These are phyloP conservation scores for Calonectria montana DNA, from an alignment of 2,329 filamentous ascomycete genomes.

Conservation along the genomic window DNA sequence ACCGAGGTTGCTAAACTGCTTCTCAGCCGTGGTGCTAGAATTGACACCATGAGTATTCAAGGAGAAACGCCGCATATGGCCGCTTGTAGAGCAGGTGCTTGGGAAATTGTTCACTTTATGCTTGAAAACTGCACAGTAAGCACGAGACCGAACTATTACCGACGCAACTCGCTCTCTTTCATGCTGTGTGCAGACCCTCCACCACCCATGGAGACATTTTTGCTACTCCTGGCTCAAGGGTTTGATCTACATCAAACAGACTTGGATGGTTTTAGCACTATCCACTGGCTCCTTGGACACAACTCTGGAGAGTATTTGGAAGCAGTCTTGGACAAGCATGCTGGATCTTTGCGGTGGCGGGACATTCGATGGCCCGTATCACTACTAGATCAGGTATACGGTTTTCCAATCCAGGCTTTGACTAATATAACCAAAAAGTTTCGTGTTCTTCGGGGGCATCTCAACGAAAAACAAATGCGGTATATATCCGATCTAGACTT, in stretches of 20 bases:
- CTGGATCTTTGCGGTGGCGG: not conserved
- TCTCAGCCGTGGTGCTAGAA: not conserved
- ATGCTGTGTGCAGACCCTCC: not conserved
- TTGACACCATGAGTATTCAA: not conserved
- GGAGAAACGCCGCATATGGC: not conserved
- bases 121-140: not conserved
- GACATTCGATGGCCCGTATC: not conserved
- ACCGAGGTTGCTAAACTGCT: not conserved
- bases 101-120: not conserved
- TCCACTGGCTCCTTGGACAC: not conserved
- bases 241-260: not conserved
- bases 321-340: not conserved
- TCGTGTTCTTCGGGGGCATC: not conserved
- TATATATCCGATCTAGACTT: not conserved
- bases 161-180: not conserved
- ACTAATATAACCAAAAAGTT: not conserved
- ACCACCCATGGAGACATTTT: not conserved
- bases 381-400: not conserved
- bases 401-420: not conserved
- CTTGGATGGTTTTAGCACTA: not conserved
- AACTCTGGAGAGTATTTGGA: not conserved
- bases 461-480: not conserved
- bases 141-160: not conserved
- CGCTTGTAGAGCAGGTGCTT: not conserved
- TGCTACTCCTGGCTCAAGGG: not conserved